Evolutionary conservation across 352 stramenopile species (phyloP), one percentile per base, ranked within the genome.

Genomic region (Globisporangium orthogonon): DNA sequence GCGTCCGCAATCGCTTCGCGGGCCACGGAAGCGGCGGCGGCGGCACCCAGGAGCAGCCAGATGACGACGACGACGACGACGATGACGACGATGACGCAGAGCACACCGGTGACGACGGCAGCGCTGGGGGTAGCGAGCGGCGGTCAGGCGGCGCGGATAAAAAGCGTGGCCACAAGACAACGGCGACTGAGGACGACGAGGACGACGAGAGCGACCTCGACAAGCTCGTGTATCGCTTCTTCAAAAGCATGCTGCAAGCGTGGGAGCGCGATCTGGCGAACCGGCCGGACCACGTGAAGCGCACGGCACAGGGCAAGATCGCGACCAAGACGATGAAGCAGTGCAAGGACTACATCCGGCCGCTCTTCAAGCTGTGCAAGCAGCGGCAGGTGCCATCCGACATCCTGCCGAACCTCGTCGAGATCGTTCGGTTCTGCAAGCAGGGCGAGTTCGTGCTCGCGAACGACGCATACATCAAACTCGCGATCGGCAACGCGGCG

Each of bases 341-440:
- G 81, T 98, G 94, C 76, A 98, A 98, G 62, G 96, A 99, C 73
- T 99, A 99, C 74, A 98, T 99, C 64, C 88, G 94, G 0, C 96
- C 96, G 23, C 71, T 99, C 29, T 98, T 99, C 66, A 98, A 98
- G 73, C 70, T 98, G 35, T 98, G 89, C 70, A 98, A 99, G 78
- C 74, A 83, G 50, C 78, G 94, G 40, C 63, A 88, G 43, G 75
- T 99, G 23, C 89, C 96, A 13, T 47, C 74, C 1, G 89, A 95
- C 59, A 95, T 98, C 52, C 64, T 93, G 30, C 76, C 76, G 5
- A 89, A 87, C 59, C 66, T 98, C 3, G 67, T 95, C 11, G 84
- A 97, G 48, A 99, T 99, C 67, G 91, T 99, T 10, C 74, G 84
- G 39, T 97, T 94, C 70, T 98, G 96, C 58, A 71, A 96, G 50